Base-by-base conservation (phyloP, 106 monocot genomes). In the Dioscorea zingiberensis region DNA sequence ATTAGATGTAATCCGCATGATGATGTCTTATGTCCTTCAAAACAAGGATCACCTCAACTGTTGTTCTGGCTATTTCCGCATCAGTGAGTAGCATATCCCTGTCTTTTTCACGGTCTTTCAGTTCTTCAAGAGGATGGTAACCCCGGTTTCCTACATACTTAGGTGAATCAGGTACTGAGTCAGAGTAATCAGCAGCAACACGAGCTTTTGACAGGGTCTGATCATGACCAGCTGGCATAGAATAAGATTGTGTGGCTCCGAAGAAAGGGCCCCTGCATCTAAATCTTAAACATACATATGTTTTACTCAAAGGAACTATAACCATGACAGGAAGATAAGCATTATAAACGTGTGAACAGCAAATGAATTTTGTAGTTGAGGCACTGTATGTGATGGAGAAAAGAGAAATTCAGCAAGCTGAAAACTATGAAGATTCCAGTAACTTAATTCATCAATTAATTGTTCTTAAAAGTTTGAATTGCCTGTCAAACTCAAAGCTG, bases 61-160 rank as follows among this genome's bases (percentile, higher is more conserved):
- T 82, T 63, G 92, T 87, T 47, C 82, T 84, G 53, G 92, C 92
- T 74, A 85, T 79, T 74, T 92, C 84, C 59, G 76, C 84, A 87
- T 87, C 74, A 47, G 87, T 75, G 28, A 87, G 87, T 55, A 73
- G 62, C 54, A 77, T 47, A 47, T 82, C 79, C 58, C 38, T 82
- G n/a, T 68, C 78, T 62, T 56, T 85, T 60, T 53, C 69, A 58
- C 65, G 71, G 27, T 73, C 74, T 75, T 77, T 87, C 48, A 87
- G 32, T 70, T 87, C 92, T 85, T 92, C 92, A 69, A 92, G 84
- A 59, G 92, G 92, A 82, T 92, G 92, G 47, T 87, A 92, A 30
- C 85, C 79, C 25, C 18, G 73, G 60, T 53, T 61, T 62, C 48
- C 73, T 30, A 67, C 55, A 75, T 75, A 65, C 26, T 70, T 67